phyloP scores from a whole-genome alignment of 768 basidiomycete species.

The Phylloporus sp. region DNA sequence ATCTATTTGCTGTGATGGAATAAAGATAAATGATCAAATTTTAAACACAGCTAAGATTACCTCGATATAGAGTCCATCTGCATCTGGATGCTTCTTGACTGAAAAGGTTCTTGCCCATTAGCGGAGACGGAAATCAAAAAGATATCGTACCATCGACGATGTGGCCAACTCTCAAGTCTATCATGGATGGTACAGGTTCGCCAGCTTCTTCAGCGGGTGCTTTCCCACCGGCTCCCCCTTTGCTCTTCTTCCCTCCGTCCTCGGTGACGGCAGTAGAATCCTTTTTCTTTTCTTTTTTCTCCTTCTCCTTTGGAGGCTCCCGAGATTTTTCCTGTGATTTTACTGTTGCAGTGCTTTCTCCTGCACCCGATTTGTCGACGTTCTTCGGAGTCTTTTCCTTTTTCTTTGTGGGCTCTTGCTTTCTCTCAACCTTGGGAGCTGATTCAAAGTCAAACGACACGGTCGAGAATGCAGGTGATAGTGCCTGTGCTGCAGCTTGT shows the following conservation, averaged over 20 bases:
- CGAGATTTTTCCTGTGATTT: constrained; percentile 40
- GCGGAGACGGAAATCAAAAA: neutral
- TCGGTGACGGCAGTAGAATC: constrained; percentile 37
- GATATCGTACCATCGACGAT: constrained; percentile 76
- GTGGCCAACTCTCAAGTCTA: constrained; percentile 91
- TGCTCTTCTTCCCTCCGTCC: constrained; percentile 39
- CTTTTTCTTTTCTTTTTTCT: constrained; percentile 53
- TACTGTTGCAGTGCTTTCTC: constrained; percentile 25
- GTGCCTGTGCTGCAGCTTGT: constrained; percentile 48
- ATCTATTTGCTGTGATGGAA: constrained; percentile 77
- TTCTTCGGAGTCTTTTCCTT: constrained; percentile 56
- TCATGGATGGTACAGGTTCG: constrained; percentile 93
- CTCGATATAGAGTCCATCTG: constrained; percentile 96
- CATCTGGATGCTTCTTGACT: constrained; percentile 97
- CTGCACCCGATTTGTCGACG: constrained; percentile 25
- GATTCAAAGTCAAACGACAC: constrained; percentile 71
- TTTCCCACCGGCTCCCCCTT: constrained; percentile 32
- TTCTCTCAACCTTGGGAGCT: constrained; percentile 73
- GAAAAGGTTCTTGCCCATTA: constrained; percentile 9
- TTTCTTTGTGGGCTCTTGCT: constrained; percentile 70
- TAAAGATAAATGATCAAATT: neutral
- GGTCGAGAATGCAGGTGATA: constrained; percentile 49
- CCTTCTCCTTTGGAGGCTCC: constrained; percentile 24
- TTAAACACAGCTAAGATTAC: constrained; percentile 33
- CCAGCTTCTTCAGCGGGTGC: constrained; percentile 57